Conservation (phyloP, 352 stramenopile genomes). For the Pythium grandisporangium region DNA sequence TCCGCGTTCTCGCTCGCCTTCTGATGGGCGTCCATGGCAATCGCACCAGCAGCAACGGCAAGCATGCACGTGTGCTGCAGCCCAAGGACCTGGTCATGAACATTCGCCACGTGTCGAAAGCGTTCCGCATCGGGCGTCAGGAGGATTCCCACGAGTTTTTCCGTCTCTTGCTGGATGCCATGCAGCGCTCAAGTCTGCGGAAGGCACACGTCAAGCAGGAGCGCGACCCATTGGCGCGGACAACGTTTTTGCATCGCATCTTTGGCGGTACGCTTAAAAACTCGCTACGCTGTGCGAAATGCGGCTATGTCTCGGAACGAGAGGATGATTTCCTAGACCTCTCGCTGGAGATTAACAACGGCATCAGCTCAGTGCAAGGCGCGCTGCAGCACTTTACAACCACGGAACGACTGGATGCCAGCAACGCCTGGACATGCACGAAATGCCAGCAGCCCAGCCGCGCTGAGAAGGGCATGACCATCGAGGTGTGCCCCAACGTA, state of each 20-base stretch:
- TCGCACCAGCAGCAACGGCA: slow-evolving; percentile 9
- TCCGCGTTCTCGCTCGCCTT: slow-evolving; percentile 57
- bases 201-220: slow-evolving; percentile 68
- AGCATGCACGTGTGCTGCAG: slow-evolving; percentile 34
- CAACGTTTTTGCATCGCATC: slow-evolving; percentile 75
- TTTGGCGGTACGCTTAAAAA: slow-evolving; percentile 83
- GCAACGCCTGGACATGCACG: slow-evolving; percentile 84
- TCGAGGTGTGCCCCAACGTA: slow-evolving; percentile 76
- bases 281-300: slow-evolving; percentile 80
- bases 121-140: slow-evolving; percentile 82
- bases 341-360: slow-evolving; percentile 78
- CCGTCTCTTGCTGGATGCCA: slow-evolving; percentile 75
- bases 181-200: slow-evolving; percentile 72
- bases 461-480: slow-evolving; percentile 77
- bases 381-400: slow-evolving; percentile 80
- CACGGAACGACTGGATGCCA: slow-evolving; percentile 71
- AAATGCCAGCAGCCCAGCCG: slow-evolving; percentile 66
- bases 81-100: slow-evolving; percentile 82
- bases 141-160: slow-evolving; percentile 93
- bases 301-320: slow-evolving; percentile 66
- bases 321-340: slow-evolving; percentile 86
- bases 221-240: slow-evolving; percentile 36
- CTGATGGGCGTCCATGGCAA: slow-evolving; percentile 49
- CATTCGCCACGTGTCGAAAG: slow-evolving; percentile 74
- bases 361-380: slow-evolving; percentile 59